Conservation (phyloP, 176 grass and related monocot genomes). For the Phragmites australis region DNA sequence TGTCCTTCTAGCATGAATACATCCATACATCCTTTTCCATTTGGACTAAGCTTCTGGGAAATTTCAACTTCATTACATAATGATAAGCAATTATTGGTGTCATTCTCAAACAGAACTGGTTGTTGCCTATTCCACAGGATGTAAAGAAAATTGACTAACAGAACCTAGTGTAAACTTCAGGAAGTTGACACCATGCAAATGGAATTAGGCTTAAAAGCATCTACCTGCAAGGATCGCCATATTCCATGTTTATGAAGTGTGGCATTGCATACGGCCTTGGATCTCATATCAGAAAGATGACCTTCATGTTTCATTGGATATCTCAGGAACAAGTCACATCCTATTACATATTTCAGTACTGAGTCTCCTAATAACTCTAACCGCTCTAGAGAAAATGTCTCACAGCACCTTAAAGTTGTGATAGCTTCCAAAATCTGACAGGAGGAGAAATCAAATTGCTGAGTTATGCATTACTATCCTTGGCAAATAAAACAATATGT, state of each 20-base stretch:
- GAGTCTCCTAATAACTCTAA: constrained; percentile 90
- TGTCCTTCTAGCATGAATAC: background rate
- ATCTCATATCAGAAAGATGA: constrained; percentile 70
- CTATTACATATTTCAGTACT: constrained; percentile 83
- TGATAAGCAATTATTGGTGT: background rate
- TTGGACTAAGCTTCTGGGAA: background rate
- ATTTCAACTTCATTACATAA: background rate
- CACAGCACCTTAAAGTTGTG: constrained; percentile 71
- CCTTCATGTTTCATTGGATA: constrained; percentile 84
- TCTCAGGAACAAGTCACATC: constrained; percentile 73
- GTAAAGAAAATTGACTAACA: constrained; percentile 24
- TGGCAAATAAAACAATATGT: constrained; percentile 26
- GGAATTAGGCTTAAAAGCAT: constrained; percentile 16
- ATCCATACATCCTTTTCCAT: background rate
- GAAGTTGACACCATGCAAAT: constrained; percentile 34
- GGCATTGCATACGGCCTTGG: constrained; percentile 72
- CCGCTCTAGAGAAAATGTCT: constrained; percentile 89
- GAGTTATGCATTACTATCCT: background rate
- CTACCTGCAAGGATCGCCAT: constrained; percentile 70
- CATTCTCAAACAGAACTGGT: constrained; percentile 8
- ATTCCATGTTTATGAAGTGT: constrained; percentile 85
- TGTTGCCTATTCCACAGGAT: background rate
- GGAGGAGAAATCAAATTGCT: constrained; percentile 31
- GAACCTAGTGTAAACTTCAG: constrained; percentile 14
- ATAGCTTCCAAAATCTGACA: constrained; percentile 95